Evolutionary conservation across 352 stramenopile genomes (phyloP).

Genomic region (Phytopythium mirpurense): DNA sequence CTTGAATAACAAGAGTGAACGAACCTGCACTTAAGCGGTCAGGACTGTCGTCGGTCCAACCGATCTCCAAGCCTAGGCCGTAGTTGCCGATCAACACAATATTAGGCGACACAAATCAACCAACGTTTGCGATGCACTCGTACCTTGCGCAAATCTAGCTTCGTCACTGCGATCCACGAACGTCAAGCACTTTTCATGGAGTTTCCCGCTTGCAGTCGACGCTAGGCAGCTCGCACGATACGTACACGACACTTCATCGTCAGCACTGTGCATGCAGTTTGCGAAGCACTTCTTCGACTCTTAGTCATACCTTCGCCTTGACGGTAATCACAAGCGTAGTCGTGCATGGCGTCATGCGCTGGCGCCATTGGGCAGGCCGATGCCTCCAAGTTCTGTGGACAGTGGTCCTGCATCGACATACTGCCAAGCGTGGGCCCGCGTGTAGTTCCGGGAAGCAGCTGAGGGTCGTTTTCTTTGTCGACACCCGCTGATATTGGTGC

Average conservation of each 20-base stretch:
- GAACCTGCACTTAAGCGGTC: background rate
- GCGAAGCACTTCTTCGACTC: no score
- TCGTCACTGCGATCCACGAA: background rate
- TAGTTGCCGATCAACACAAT: background rate
- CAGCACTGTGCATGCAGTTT: no score
- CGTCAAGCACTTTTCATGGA: background rate
- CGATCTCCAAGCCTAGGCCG: background rate
- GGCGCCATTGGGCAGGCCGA: no score
- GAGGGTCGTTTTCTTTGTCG: background rate
- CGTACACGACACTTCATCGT: no score
- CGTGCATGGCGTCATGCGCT: background rate
- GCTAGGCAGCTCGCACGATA: no score
- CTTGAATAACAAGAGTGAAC: no score
- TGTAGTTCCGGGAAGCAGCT: background rate
- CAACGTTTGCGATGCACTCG: no score
- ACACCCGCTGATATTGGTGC: background rate
- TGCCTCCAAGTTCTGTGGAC: background rate
- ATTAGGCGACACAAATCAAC: background rate
- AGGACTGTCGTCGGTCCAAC: constrained; percentile 12
- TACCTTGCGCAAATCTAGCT: background rate
- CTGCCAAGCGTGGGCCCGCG: background rate
- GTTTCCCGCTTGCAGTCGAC: background rate
- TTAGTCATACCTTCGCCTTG: background rate
- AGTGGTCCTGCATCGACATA: background rate
- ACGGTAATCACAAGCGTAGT: background rate